Conservation (phyloP, 139 green algal genomes). For the Yamagishiella unicocca region DNA sequence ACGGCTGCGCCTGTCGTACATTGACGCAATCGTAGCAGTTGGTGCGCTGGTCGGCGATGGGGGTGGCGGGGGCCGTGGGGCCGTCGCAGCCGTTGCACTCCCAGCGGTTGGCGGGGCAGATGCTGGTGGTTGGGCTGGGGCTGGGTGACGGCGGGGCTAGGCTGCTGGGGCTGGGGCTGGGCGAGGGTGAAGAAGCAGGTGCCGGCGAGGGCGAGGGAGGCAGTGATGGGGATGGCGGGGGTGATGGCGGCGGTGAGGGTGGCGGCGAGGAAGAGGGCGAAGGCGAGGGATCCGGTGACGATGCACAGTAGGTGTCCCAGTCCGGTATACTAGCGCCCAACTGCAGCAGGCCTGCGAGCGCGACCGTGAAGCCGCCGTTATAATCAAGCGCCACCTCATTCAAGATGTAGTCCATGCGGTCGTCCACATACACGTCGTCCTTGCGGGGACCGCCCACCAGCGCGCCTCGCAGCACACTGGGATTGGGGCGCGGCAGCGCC, state of each 20-base stretch:
- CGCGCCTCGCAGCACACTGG: constrained; percentile 26
- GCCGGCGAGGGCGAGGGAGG: neutral
- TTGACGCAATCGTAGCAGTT: constrained; percentile 17
- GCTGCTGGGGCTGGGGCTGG: neutral
- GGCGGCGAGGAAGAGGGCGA: neutral
- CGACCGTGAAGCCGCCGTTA: constrained; percentile 60
- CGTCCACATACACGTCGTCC: constrained; percentile 47
- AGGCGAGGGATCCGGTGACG: neutral
- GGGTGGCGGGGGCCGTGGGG: neutral
- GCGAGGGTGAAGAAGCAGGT: neutral
- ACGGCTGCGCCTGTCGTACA: neutral
- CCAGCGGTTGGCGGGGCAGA: constrained; percentile 3
- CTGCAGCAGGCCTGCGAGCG: constrained; percentile 20
- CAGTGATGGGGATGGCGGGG: neutral
- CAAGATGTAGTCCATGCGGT: constrained; percentile 30
- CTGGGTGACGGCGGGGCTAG: neutral
- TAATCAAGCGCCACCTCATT: constrained; percentile 60
- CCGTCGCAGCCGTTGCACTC: constrained; percentile 3
- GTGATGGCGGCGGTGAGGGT: neutral
- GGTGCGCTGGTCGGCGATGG: neutral
- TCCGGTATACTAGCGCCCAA: neutral
- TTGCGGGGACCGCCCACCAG: constrained; percentile 71
- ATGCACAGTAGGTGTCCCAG: constrained; percentile 32
- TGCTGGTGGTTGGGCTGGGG: neutral
- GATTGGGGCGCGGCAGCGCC: neutral